Conservation (phyloP, 75 land plant species). For the Cupressus sempervirens region DNA sequence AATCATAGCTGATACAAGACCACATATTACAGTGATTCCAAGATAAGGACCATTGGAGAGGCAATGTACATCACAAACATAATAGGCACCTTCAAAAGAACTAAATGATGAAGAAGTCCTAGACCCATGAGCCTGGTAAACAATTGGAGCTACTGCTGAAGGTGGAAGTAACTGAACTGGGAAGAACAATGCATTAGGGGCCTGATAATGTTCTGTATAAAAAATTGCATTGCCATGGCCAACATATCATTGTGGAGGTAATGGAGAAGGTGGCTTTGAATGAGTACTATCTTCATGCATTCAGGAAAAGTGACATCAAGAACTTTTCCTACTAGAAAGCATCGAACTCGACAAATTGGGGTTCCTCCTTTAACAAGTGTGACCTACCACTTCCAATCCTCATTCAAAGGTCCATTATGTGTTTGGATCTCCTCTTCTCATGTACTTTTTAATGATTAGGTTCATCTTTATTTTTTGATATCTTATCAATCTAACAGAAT, state of each 20-base stretch:
- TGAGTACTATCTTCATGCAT: conserved; percentile 22
- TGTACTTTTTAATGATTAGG: too few species aligned
- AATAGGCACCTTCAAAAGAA: conserved; percentile 13
- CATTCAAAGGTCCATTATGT: too few species aligned
- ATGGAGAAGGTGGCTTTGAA: conserved; percentile 26
- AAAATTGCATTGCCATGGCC: conserved; percentile 13
- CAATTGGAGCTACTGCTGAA: neutral
- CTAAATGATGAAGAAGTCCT: neutral
- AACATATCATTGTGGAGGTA: conserved; percentile 1
- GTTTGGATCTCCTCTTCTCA: too few species aligned
- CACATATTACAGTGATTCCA: neutral
- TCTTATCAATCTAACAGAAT: too few species aligned
- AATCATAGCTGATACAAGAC: conserved; percentile 3
- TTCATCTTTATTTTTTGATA: too few species aligned
- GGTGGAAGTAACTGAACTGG: neutral
- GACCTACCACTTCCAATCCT: too few species aligned
- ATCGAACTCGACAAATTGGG: too few species aligned
- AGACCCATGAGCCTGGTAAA: conserved; percentile 5
- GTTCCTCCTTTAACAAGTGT: too few species aligned
- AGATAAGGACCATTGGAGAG: conserved; percentile 11
- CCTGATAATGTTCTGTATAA: conserved; percentile 6
- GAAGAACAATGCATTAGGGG: neutral
- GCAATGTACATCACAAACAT: conserved; percentile 12
- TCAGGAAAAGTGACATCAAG: too few species aligned
- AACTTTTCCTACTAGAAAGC: too few species aligned